phyloP scores from a whole-genome alignment of 441 rosid genomes.

The Erysimum pusillum region DNA sequence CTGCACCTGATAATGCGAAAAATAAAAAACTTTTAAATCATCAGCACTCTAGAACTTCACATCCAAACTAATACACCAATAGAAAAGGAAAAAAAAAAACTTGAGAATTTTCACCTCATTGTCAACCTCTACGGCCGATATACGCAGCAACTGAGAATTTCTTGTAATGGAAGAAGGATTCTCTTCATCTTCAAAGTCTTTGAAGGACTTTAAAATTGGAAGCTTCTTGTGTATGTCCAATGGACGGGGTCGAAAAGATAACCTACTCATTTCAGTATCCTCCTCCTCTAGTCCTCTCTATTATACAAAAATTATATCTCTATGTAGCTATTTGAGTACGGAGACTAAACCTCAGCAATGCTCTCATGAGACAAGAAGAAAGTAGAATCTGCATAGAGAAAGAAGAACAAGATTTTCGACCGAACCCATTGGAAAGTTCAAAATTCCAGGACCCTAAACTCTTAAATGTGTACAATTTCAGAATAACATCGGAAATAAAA shows the following conservation, averaged over 20 bases:
- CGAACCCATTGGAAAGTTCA: background rate
- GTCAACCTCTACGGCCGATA: conserved; percentile 56
- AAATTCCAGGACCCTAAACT: conserved; percentile 14
- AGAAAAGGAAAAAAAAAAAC: background rate
- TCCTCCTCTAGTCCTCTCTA: conserved; percentile 6
- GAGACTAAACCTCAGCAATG: background rate
- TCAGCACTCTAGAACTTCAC: background rate
- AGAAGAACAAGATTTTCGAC: background rate
- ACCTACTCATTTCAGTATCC: conserved; percentile 68
- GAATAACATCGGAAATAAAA: background rate
- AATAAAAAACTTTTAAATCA: background rate
- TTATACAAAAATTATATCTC: background rate
- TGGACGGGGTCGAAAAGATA: conserved; percentile 90
- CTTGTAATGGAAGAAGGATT: conserved; percentile 70
- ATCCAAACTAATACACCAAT: background rate
- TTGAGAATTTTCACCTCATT: conserved; percentile 55
- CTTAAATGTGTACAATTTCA: conserved; percentile 11
- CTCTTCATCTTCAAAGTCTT: conserved; percentile 95
- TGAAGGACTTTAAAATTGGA: conserved; percentile 83
- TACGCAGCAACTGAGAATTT: conserved; percentile 74
- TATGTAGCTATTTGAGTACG: background rate
- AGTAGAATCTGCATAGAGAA: conserved; percentile 2
- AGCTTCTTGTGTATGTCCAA: conserved; percentile 93
- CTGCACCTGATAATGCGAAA: conserved; percentile 51
- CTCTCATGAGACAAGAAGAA: background rate